Evolutionary conservation across 139 green algal species (phyloP), one percentile per base, ranked within the genome.

Genomic region (Tetradesmus obliquus): DNA sequence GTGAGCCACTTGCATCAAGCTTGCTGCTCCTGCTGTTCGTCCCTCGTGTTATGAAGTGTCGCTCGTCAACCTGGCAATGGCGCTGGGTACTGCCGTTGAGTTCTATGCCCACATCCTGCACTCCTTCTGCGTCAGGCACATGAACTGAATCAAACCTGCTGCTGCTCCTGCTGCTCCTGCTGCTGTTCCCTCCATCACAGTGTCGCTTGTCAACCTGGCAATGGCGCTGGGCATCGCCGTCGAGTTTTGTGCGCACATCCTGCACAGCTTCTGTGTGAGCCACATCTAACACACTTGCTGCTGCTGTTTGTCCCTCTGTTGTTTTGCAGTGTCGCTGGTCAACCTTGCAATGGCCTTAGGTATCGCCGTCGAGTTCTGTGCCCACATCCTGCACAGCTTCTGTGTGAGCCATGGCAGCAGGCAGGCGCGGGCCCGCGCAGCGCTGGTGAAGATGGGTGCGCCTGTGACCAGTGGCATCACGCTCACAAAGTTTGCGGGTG

Each of bases 351-450:
- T 97, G 94, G 92, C 94, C 0, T 91, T 98, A 60, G 97, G 97
- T 72, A 98, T 98, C 51, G 95, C 94, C 0, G 95, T 99, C 55
- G 97, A 98, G 96, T 98, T 98, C 88, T 96, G 93, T 66, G 96
- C 95, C 1, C 97, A 99, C 90, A 92, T 98, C 15, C 86, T 97
- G 74, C 97, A 98, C 84, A 82, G 62, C 62, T 89, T 89, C 84
- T 79, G 91, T 92, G 79, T 92, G 54, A 90, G 80, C 85, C 74
- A 90, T 12, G 94, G 95, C 12, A 83, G 80, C 79, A 85, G 91
- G 13, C 80, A 86, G 20, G 45, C 88, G 55, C 91, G 95, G 4
- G 91, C 91, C 3, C 55, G 69, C 5, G 55, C 83, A 45, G 90
- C 90, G 32, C 55, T 92, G 3, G 5, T 90, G 5, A 90, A 90